phyloP scores from a whole-genome alignment of 2,329 filamentous ascomycete genomes.

The Dryadomyces sulphureus region DNA sequence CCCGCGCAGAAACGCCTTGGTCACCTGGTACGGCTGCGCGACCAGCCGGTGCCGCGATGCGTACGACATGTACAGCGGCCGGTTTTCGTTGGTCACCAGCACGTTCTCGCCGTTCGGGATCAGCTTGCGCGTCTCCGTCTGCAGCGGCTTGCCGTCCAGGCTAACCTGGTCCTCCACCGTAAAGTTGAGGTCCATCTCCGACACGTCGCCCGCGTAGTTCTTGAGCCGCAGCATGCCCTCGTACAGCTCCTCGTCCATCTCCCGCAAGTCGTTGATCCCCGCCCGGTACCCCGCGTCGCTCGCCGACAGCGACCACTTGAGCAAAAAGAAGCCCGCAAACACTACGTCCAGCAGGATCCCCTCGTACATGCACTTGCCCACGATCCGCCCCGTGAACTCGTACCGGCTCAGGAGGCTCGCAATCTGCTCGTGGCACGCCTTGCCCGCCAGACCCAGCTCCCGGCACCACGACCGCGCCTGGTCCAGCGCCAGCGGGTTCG shows the following conservation, averaged over 20 bases:
- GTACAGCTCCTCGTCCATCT: constrained; percentile 83
- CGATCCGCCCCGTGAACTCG: constrained; percentile 82
- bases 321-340: constrained; percentile 89
- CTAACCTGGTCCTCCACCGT: constrained; percentile 63
- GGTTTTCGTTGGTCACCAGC: constrained; percentile 79
- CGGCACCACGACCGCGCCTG: constrained; percentile 20
- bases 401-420: constrained; percentile 55
- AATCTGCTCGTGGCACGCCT: constrained; percentile 42
- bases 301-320: constrained; percentile 77
- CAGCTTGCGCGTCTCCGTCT: constrained; percentile 59
- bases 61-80: constrained; percentile 85
- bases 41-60: constrained; percentile 79
- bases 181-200: constrained; percentile 74
- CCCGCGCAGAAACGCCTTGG: constrained; percentile 73
- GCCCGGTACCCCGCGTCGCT: constrained; percentile 56
- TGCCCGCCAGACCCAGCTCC: constrained; percentile 38
- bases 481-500: constrained; percentile 67
- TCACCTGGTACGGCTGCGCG: constrained; percentile 66
- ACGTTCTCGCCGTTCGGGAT: constrained; percentile 62
- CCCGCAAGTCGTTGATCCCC: constrained; percentile 86
- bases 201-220: constrained; percentile 68
- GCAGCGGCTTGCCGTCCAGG: constrained; percentile 28
- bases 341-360: constrained; percentile 85
- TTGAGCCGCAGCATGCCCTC: constrained; percentile 73
- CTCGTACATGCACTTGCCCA: constrained; percentile 96